Evolutionary conservation across 2,329 filamentous ascomycete genomes (phyloP).

Genomic region (Exophiala sideris): DNA sequence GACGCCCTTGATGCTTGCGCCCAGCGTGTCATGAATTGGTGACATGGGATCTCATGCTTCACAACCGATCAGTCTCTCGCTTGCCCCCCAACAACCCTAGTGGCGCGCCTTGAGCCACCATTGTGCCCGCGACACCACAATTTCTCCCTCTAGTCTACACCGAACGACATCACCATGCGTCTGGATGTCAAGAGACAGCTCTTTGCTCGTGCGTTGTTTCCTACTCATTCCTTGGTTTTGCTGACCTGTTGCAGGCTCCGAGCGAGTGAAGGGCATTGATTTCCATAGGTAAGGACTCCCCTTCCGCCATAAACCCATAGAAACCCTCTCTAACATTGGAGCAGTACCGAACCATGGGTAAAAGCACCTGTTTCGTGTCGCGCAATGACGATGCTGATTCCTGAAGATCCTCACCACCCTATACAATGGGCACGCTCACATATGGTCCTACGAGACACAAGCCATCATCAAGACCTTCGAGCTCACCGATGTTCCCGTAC

Average conservation of each 20-base stretch:
- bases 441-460: conserved; percentile 97
- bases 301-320: background rate
- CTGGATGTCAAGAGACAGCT: conserved; percentile 29
- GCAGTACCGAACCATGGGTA: conserved; percentile 81
- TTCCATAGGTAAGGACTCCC: conserved; percentile 65
- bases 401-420: conserved; percentile 74
- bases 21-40: conserved; percentile 14
- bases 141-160: background rate
- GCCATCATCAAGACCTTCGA: conserved; percentile 98
- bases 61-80: background rate
- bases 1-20: background rate
- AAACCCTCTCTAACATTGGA: conserved; percentile 9
- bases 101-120: background rate
- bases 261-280: conserved; percentile 96
- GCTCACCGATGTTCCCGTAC: conserved; percentile 94
- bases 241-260: conserved; percentile 81
- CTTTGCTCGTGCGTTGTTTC: conserved; percentile 18
- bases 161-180: conserved; percentile 21
- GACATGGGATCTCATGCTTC: conserved; percentile 16
- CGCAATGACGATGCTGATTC: conserved; percentile 32
- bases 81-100: conserved; percentile 1
- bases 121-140: conserved; percentile 10
- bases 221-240: conserved; percentile 36
- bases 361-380: conserved; percentile 28
- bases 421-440: conserved; percentile 98